A percentile compares a stretch with the other conserved stretches of the same genome.
Evolutionary conservation across 768 basidiomycete species (phyloP).

Genomic region (Tephrocybe sp.): DNA sequence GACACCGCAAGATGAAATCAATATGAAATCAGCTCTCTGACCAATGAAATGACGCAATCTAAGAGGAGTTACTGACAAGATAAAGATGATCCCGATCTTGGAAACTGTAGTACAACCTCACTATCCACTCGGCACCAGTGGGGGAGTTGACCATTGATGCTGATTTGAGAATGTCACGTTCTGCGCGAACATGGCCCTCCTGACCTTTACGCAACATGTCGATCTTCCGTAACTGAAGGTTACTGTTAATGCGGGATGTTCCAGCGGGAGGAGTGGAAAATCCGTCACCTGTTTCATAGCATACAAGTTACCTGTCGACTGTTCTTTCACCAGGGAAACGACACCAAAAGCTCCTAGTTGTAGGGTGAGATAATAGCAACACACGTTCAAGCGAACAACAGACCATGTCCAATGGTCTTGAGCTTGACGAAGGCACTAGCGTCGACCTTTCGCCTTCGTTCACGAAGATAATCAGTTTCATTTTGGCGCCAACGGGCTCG

Average conservation of each 20-base stretch:
- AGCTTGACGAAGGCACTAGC: conserved; percentile 84
- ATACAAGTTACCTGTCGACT: conserved; percentile 74
- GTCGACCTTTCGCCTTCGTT: conserved; percentile 79
- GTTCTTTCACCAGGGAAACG: conserved; percentile 88
- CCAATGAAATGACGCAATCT: conserved; percentile 17
- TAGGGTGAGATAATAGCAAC: conserved; percentile 3
- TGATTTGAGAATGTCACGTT: conserved; percentile 90
- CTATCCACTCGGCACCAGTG: conserved; percentile 88
- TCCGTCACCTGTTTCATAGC: conserved; percentile 92
- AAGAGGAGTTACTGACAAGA: conserved; percentile 67
- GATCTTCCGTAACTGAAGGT: conserved; percentile 69
- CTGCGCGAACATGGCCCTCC: conserved; percentile 95
- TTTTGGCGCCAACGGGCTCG: conserved; percentile 80
- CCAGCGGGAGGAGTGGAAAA: conserved; percentile 6
- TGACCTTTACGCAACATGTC: conserved; percentile 97
- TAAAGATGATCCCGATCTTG: conserved; percentile 95
- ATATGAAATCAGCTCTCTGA: conserved; percentile 40
- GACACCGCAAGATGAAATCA: conserved; percentile 49
- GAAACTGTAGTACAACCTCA: conserved; percentile 89
- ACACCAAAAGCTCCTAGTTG: conserved; percentile 67
- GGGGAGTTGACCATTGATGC: conserved; percentile 79
- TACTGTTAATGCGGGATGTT: conserved; percentile 22
- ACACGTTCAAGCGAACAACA: conserved; percentile 19
- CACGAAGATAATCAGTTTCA: conserved; percentile 89
- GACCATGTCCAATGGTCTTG: conserved; percentile 94